phyloP scores from a whole-genome alignment of 2,329 filamentous ascomycete genomes.

The Lachnellula subtilissima region DNA sequence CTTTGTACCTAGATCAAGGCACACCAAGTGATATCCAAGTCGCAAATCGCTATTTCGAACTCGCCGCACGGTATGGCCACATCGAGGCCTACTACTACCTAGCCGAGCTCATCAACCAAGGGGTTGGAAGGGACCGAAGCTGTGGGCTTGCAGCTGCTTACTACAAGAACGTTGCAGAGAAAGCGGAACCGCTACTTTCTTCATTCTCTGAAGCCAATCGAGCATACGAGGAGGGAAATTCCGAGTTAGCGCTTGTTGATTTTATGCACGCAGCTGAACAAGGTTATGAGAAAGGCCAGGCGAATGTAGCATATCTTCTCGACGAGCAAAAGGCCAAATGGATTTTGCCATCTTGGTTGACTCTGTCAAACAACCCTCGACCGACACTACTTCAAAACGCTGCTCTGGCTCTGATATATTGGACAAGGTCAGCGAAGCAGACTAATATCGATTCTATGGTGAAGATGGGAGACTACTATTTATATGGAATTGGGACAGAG shows the following conservation, averaged over 20 bases:
- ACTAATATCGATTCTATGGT: constrained; percentile 89
- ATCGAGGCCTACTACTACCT: constrained; percentile 72
- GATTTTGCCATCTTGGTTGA: constrained; percentile 37
- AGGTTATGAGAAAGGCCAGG: constrained; percentile 65
- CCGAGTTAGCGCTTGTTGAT: constrained; percentile 58
- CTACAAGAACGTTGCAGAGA: constrained; percentile 59
- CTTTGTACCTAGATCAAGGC: constrained; percentile 66
- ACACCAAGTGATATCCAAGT: constrained; percentile 36
- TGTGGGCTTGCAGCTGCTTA: constrained; percentile 64
- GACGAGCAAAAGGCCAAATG: constrained; percentile 56
- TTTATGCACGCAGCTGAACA: constrained; percentile 73
- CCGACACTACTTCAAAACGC: constrained; percentile 50
- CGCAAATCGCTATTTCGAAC: constrained; percentile 65
- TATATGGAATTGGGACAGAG: constrained; percentile 70
- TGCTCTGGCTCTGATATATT: constrained; percentile 67
- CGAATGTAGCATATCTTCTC: constrained; percentile 67
- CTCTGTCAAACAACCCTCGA: constrained; percentile 30
- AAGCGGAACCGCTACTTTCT: constrained; percentile 51
- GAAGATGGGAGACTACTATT: constrained; percentile 98
- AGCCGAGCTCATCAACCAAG: constrained; percentile 62
- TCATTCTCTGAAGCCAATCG: constrained; percentile 63
- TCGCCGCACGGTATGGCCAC: constrained; percentile 62
- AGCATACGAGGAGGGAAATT: constrained; percentile 59
- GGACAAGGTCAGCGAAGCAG: constrained; percentile 91
- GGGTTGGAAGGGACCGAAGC: constrained; percentile 59